These are phyloP conservation scores for Seminavis robusta DNA, from an alignment of 108 stramenopile genomes.

Conservation along the genomic window DNA sequence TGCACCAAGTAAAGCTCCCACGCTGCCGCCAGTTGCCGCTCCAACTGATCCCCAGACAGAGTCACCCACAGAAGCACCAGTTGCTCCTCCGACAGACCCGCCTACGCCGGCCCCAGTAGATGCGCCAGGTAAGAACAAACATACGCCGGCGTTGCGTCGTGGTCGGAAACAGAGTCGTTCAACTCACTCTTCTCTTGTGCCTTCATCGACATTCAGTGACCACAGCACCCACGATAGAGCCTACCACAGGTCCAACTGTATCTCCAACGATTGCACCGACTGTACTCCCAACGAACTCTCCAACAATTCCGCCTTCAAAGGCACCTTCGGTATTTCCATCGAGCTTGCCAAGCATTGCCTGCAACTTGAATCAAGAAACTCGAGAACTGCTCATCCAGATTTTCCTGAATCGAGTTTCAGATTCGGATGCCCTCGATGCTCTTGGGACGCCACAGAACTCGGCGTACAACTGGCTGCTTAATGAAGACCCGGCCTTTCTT, in stretches of 20 bases:
- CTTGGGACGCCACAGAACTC: slow-evolving; percentile 35
- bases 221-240: no score
- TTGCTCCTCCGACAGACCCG: neutral
- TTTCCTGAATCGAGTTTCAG: slow-evolving; percentile 23
- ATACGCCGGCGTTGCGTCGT: no score
- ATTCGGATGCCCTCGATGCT: slow-evolving; percentile 15
- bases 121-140: no score
- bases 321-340: slow-evolving; percentile 11
- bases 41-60: neutral
- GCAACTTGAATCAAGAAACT: slow-evolving; percentile 26
- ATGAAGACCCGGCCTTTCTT: slow-evolving; percentile 40
- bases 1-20: neutral
- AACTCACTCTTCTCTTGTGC: no score
- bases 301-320: slow-evolving; percentile 7
- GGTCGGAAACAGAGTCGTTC: no score
- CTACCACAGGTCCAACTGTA: no score
- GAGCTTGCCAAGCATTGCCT: slow-evolving; percentile 20
- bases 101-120: no score
- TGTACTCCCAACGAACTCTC: slow-evolving; percentile 5
- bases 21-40: neutral
- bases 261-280: slow-evolving; percentile 1
- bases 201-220: no score
- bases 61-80: neutral
- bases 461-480: slow-evolving; percentile 45
- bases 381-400: slow-evolving; percentile 28